Percentiles rank a stretch among this genome's conserved stretches.
These are phyloP conservation scores for Cladophialophora exuberans DNA, from an alignment of 2,329 filamentous ascomycete genomes.

Conservation along the genomic window DNA sequence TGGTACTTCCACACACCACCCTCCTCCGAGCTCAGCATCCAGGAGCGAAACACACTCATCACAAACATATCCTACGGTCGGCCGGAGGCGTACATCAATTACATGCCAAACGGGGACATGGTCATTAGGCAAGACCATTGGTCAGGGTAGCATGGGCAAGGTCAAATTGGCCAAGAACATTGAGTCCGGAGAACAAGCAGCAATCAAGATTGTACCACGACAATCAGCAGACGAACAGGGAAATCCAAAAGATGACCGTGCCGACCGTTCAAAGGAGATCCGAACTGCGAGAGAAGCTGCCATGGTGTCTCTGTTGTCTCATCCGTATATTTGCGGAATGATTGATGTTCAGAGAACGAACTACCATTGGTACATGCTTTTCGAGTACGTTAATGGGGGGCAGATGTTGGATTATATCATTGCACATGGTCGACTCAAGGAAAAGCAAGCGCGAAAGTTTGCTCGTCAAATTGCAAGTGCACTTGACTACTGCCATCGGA, in stretches of 20 bases:
- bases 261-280: constrained; percentile 95
- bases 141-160: constrained; percentile 97
- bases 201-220: constrained; percentile 94
- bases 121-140: constrained; percentile 94
- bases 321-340: constrained; percentile 95
- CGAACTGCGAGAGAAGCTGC: constrained; percentile 93
- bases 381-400: constrained; percentile 97
- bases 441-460: constrained; percentile 97
- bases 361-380: constrained; percentile 99
- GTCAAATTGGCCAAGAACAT: constrained; percentile 92
- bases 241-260: constrained; percentile 75
- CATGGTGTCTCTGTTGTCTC: constrained; percentile 90
- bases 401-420: constrained; percentile 99
- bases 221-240: constrained; percentile 84
- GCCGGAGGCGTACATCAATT: constrained; percentile 74
- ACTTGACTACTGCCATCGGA: constrained; percentile 94
- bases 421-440: constrained; percentile 93
- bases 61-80: constrained; percentile 44
- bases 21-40: constrained; percentile 48
- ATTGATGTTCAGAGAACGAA: constrained; percentile 93
- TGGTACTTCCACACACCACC: constrained; percentile 53
- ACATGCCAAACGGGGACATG: constrained; percentile 89
- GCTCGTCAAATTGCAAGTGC: constrained; percentile 96
- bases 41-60: constrained; percentile 53
- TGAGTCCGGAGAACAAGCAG: constrained; percentile 91